A percentile compares a stretch with the other conserved stretches of the same genome.
Evolutionary conservation across 2,329 filamentous ascomycete genomes (phyloP).

Genomic region (Apiospora arundinis): DNA sequence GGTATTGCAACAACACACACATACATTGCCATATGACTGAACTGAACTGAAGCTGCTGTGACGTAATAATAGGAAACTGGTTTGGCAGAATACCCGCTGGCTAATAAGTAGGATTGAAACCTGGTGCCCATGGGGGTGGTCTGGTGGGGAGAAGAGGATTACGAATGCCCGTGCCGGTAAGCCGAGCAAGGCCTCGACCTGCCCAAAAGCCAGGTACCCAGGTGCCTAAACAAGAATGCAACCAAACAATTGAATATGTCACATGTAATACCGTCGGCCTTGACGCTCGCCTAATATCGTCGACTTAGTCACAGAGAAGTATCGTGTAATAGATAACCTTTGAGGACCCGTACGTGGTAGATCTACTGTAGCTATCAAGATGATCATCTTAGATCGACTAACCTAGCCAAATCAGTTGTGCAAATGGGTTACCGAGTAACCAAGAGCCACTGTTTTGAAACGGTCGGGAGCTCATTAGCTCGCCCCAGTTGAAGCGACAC

Average conservation of each 20-base stretch:
- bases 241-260: background rate
- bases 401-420: background rate
- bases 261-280: background rate
- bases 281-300: background rate
- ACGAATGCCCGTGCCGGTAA: constrained; percentile 14
- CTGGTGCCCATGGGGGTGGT: constrained; percentile 2
- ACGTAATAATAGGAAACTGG: constrained; percentile 15
- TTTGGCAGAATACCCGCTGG: constrained; percentile 10
- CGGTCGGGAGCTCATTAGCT: background rate
- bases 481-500: background rate
- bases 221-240: background rate
- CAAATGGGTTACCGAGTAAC: background rate
- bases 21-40: background rate
- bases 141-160: constrained; percentile 1
- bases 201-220: background rate
- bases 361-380: background rate
- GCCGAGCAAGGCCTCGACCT: background rate
- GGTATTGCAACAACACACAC: background rate
- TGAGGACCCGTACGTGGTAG: background rate
- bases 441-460: background rate
- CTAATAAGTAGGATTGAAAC: background rate
- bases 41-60: background rate
- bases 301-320: background rate
- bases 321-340: background rate
- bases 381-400: background rate